These are phyloP conservation scores for Coemansia sp. DNA, from an alignment of 192 early-diverging fungal genomes.

Conservation along the genomic window DNA sequence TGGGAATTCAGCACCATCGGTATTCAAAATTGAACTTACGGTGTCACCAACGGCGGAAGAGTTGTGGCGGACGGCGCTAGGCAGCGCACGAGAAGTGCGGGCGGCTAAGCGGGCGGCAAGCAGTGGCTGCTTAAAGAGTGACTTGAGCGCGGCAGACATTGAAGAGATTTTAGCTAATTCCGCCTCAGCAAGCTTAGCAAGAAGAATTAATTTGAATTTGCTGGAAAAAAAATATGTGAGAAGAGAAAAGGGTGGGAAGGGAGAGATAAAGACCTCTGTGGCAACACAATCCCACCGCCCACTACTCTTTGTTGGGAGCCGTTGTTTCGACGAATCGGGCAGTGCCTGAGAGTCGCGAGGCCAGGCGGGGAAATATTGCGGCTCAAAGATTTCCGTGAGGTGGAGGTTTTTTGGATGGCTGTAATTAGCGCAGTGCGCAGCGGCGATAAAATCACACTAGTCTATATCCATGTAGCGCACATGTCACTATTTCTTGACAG, in stretches of 20 bases:
- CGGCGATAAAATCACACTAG: not conserved
- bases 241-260: constrained; percentile 5
- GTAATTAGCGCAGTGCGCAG: constrained; percentile 2
- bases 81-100: constrained; percentile 38
- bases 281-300: not conserved
- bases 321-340: not conserved
- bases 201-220: constrained; percentile 7
- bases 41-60: constrained; percentile 37
- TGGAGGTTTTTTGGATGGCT: not conserved
- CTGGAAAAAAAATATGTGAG: not conserved
- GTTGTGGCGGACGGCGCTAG: constrained; percentile 36
- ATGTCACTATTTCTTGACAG: not conserved
- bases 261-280: not conserved
- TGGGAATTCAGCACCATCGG: not conserved
- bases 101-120: constrained; percentile 41
- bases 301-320: not conserved
- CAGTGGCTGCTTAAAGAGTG: constrained; percentile 40
- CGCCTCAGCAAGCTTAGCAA: constrained; percentile 3
- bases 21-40: constrained; percentile 23
- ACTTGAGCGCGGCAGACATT: constrained; percentile 48
- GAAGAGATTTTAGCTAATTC: not conserved
- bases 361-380: not conserved
- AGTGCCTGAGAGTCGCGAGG: constrained; percentile 1
- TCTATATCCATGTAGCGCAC: not conserved
- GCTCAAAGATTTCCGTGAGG: constrained; percentile 1